Percentiles rank a stretch among this genome's conserved stretches.
Conservation (phyloP, 495 filamentous ascomycete species). For the Penicillium cataractarum region DNA sequence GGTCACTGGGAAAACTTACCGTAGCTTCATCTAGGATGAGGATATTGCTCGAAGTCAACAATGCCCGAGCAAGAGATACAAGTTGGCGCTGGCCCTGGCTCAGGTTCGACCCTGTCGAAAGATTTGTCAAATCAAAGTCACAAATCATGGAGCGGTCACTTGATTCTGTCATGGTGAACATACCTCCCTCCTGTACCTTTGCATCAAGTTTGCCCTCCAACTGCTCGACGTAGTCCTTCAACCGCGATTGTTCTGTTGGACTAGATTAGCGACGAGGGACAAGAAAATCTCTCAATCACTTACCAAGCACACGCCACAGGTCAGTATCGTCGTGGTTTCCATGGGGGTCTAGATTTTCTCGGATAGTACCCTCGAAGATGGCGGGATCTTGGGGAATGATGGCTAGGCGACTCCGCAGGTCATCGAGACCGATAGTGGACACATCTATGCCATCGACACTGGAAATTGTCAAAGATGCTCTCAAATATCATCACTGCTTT, state of each 20-base stretch:
- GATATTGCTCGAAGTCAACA: conserved; percentile 73
- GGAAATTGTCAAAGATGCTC: too few relatives aligned
- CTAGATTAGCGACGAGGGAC: too few relatives aligned
- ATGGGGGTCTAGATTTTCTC: conserved; percentile 86
- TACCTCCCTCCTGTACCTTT: not conserved
- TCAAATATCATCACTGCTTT: too few relatives aligned
- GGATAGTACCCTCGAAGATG: conserved; percentile 83
- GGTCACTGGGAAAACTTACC: too few relatives aligned
- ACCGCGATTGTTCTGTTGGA: not conserved
- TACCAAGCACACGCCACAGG: conserved; percentile 67
- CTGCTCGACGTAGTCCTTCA: not conserved
- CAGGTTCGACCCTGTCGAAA: conserved; percentile 37
- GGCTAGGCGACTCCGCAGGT: conserved; percentile 78
- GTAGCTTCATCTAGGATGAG: conserved; percentile 92
- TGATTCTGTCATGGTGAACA: not conserved
- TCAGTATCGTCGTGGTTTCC: conserved; percentile 75
- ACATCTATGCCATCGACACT: conserved; percentile 81
- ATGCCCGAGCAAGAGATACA: conserved; percentile 79
- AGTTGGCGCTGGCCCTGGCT: conserved; percentile 90
- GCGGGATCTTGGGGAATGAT: conserved; percentile 92
- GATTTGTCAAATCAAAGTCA: not conserved
- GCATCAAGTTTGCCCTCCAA: not conserved
- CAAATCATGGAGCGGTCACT: not conserved
- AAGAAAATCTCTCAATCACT: too few relatives aligned
- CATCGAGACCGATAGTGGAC: conserved; percentile 70